Conservation (phyloP, 164 flowering plant genomes). For the Vitis amurensis region DNA sequence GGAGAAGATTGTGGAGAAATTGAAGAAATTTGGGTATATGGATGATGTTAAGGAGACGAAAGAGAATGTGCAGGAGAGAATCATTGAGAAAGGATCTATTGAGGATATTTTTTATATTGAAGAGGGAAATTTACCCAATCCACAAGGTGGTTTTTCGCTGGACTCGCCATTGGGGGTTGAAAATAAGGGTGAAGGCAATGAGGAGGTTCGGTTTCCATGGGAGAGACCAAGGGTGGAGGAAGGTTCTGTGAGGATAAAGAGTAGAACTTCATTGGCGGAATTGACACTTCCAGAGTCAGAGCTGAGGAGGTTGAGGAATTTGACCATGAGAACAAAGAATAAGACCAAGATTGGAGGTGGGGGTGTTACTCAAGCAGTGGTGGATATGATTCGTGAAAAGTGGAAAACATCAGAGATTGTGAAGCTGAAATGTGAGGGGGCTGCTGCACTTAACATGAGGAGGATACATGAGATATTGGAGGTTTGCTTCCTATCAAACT, state of each 20-base stretch:
- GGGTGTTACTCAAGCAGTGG: slow-evolving; percentile 74
- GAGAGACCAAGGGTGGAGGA: slow-evolving; percentile 44
- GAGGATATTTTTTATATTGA: slow-evolving; percentile 87
- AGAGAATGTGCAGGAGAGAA: slow-evolving; percentile 25
- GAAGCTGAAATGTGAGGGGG: slow-evolving; percentile 75
- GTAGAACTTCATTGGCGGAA: slow-evolving; percentile 67
- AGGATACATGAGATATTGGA: slow-evolving; percentile 92
- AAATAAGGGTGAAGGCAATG: slow-evolving; percentile 33
- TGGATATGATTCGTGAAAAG: slow-evolving; percentile 74
- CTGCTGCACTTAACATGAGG: slow-evolving; percentile 86
- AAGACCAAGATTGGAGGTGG: slow-evolving; percentile 63
- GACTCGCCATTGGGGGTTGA: slow-evolving; percentile 53
- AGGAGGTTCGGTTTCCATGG: slow-evolving; percentile 76
- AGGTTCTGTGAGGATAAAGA: slow-evolving; percentile 35
- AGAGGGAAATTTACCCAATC: slow-evolving; percentile 79
- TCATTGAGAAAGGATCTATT: slow-evolving; percentile 70
- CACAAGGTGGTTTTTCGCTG: slow-evolving; percentile 70
- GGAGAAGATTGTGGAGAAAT: slow-evolving; percentile 82
- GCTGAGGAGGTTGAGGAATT: slow-evolving; percentile 70
- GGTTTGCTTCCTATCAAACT: slow-evolving; percentile 44
- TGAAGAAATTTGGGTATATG: slow-evolving; percentile 74
- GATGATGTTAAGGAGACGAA: slow-evolving; percentile 43
- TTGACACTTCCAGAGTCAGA: slow-evolving; percentile 75
- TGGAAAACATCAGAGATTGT: slow-evolving; percentile 81
- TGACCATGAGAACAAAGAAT: slow-evolving; percentile 56